A percentile compares a stretch with the other conserved stretches of the same genome.
phyloP scores from a whole-genome alignment of 768 basidiomycete species.

The Tylopilus felleus region DNA sequence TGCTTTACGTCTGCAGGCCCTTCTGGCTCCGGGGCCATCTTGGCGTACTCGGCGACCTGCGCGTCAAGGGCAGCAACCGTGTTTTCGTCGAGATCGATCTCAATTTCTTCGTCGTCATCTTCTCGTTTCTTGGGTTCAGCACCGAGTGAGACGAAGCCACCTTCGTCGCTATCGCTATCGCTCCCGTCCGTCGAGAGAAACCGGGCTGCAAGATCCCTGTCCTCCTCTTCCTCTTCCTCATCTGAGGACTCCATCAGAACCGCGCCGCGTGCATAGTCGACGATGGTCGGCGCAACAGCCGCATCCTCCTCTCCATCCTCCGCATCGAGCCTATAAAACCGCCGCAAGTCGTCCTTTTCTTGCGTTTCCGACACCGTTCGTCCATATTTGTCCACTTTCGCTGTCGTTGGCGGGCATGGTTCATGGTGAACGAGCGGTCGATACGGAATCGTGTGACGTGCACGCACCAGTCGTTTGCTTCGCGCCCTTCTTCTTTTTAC shows the following conservation, averaged over 20 bases:
- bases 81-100: conserved; percentile 80
- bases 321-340: conserved; percentile 30
- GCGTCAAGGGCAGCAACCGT: conserved; percentile 69
- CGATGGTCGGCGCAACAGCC: conserved; percentile 26
- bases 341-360: background rate
- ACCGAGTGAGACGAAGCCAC: conserved; percentile 51
- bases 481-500: conserved; percentile 34
- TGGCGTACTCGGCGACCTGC: conserved; percentile 61
- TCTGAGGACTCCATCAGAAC: conserved; percentile 85
- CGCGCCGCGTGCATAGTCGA: conserved; percentile 90
- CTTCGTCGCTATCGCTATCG: conserved; percentile 47
- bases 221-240: conserved; percentile 57
- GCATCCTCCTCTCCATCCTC: conserved; percentile 27
- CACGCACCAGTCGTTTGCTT: conserved; percentile 28
- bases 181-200: conserved; percentile 34
- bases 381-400: conserved; percentile 87
- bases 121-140: conserved; percentile 35
- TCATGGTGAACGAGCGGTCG: background rate
- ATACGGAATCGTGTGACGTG: background rate
- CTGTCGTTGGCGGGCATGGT: conserved; percentile 25
- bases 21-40: conserved; percentile 45
- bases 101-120: conserved; percentile 41
- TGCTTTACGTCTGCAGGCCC: conserved; percentile 38
- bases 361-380: conserved; percentile 44
- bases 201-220: conserved; percentile 1